Evolutionary conservation across 352 stramenopile species (phyloP), one percentile per base, ranked within the genome.

Genomic region (Globisporangium rhizosaccharum): DNA sequence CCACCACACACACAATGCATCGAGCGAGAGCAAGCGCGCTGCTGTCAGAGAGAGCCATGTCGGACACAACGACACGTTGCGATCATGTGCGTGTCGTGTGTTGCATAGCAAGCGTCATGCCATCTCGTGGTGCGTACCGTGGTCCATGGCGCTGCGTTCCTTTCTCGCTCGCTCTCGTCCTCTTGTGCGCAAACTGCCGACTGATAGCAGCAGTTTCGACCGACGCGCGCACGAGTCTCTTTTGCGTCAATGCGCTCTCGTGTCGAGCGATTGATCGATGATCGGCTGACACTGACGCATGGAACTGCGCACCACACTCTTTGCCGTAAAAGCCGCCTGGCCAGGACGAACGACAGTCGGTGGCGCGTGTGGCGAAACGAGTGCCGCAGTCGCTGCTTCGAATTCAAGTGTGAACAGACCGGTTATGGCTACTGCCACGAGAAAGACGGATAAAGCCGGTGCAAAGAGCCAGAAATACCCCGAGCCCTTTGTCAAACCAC

Each of bases 81-180:
- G 28, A 30, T 5, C 28, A 5, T 5, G 5, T 30, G 28, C 28
- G 28, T 30, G 28, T 7, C 28, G 33, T 18, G 23, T 12, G 18
- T 12, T 23, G 30, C n/a, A 10, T 7, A 37, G 33, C 33, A 10
- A 0, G 33, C 6, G 33, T 37, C 33, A 37, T 37, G 33, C 6
- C 33, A 37, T 37, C 33, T 2, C 2, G 33, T 7, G 9, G 33
- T 9, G 57, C 64, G 42, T 39, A 71, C 64, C 60, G 33, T 68
- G 60, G 14, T 71, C 65, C 65, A 71, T 71, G 55, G 20, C 61
- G 37, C 20, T 39, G 28, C 28, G 28, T 14, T 17, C 18, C 14
- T 20, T 11, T 46, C 18, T 37, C 33, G 7, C 33, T 37, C 33
- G 33, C 33, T 37, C 33, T 37, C 33, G 33, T 37, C 33, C 33